Percentiles rank a stretch among this genome's conserved stretches.
These are phyloP conservation scores for Neurospora sp. DNA, from an alignment of 495 filamentous ascomycete genomes.

Conservation along the genomic window DNA sequence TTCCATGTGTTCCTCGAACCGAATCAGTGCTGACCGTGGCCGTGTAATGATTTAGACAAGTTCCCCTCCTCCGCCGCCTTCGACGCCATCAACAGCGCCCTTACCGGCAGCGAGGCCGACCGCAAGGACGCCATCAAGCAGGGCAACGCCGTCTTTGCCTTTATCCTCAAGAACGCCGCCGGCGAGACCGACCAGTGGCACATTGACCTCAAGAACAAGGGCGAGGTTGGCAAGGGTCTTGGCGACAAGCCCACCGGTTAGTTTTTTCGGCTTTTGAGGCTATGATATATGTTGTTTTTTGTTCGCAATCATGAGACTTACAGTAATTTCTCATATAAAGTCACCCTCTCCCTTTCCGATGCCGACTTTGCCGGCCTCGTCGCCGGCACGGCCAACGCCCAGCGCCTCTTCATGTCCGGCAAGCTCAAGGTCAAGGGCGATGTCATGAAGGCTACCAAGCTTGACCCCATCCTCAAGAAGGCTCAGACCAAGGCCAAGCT, in stretches of 20 bases:
- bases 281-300: not conserved
- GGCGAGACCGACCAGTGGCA: conserved; percentile 79
- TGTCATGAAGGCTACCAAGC: conserved; percentile 98
- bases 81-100: conserved; percentile 71
- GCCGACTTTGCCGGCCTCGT: conserved; percentile 76
- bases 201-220: conserved; percentile 89
- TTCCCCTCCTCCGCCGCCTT: conserved; percentile 90
- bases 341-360: conserved; percentile 76
- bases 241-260: conserved; percentile 75
- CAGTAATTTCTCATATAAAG: conserved; percentile 32
- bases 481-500: conserved; percentile 76
- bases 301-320: not conserved
- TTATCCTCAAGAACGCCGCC: conserved; percentile 78
- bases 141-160: conserved; percentile 79
- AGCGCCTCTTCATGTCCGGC: conserved; percentile 91
- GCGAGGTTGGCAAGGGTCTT: conserved; percentile 66
- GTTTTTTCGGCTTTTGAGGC: conserved; percentile 13
- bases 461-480: conserved; percentile 89
- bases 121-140: conserved; percentile 81
- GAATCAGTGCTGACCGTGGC: conserved; percentile 4
- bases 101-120: conserved; percentile 58
- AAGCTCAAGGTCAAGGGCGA: conserved; percentile 98
- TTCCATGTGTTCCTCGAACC: not conserved
- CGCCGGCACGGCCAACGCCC: conserved; percentile 82
- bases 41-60: conserved; percentile 42